These are phyloP conservation scores for Botrytis hyacinthi DNA, from an alignment of 2,329 filamentous ascomycete genomes.

Conservation along the genomic window DNA sequence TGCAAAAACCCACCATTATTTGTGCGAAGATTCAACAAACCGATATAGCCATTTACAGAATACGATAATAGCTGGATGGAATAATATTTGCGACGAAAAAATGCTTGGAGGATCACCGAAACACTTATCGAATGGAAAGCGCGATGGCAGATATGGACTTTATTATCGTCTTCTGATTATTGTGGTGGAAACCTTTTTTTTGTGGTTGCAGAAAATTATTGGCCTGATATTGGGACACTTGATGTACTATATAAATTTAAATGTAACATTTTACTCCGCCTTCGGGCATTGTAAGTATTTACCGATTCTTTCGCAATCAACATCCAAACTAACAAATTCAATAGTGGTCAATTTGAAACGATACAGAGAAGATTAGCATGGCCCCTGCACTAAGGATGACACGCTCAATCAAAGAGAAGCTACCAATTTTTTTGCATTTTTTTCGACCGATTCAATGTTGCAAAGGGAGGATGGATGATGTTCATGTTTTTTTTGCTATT, in stretches of 20 bases:
- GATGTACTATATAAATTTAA: constrained; percentile 9
- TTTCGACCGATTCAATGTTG: background rate
- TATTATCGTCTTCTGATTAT: background rate
- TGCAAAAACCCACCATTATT: background rate
- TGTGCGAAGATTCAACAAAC: background rate
- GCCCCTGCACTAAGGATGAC: constrained; percentile 85
- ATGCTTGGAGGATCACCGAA: background rate
- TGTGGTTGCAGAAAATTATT: background rate
- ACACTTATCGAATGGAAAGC: background rate
- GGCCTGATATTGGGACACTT: background rate
- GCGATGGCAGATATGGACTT: background rate
- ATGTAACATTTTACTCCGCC: background rate
- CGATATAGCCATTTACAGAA: background rate
- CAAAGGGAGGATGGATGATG: background rate
- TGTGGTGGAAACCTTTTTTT: background rate
- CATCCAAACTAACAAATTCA: constrained; percentile 6
- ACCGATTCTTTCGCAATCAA: background rate
- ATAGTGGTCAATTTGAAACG: constrained; percentile 57
- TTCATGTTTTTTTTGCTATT: background rate
- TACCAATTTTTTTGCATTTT: constrained; percentile 34
- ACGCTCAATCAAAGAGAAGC: constrained; percentile 41
- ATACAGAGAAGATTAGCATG: constrained; percentile 79
- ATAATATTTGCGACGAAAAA: background rate
- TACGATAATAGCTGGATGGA: too few species aligned
- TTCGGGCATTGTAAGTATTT: constrained; percentile 26